A percentile compares a stretch with the other conserved stretches of the same genome.
Evolutionary conservation across 75 land plant species (phyloP).

Genomic region (Selaginella moellendorffii): DNA sequence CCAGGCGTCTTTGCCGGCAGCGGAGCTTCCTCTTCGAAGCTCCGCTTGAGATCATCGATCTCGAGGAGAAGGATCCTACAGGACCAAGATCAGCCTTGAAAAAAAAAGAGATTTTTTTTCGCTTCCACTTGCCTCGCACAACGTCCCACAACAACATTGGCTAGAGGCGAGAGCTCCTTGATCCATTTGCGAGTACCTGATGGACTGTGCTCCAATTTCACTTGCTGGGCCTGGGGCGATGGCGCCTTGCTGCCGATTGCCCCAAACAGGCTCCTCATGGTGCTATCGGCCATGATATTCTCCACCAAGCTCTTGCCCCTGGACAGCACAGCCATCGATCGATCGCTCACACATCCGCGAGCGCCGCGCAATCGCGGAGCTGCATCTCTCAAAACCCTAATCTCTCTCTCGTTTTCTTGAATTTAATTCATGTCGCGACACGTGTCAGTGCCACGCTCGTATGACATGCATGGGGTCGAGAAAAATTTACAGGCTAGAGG

Average conservation of each 20-base stretch:
- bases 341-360: too few species aligned
- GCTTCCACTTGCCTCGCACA: constrained; percentile 96
- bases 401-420: not conserved
- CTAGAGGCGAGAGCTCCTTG: constrained; percentile 64
- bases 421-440: not conserved
- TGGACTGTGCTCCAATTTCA: constrained; percentile 22
- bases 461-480: not conserved
- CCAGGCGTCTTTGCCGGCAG: constrained; percentile 48
- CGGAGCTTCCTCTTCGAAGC: constrained; percentile 62
- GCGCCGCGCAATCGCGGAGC: too few species aligned
- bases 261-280: constrained; percentile 45
- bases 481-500: not conserved
- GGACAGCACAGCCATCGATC: constrained; percentile 29
- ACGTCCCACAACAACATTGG: constrained; percentile 65
- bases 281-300: constrained; percentile 48
- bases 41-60: constrained; percentile 54
- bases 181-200: constrained; percentile 53
- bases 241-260: constrained; percentile 18
- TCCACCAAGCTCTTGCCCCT: constrained; percentile 41
- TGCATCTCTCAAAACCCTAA: not conserved
- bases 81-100: constrained; percentile 3
- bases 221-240: constrained; percentile 34
- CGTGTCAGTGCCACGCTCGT: not conserved
- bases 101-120: too few species aligned
- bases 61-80: constrained; percentile 61